Conservation (phyloP, 192 early-diverging fungal species). For the Phycomyces nitens region DNA sequence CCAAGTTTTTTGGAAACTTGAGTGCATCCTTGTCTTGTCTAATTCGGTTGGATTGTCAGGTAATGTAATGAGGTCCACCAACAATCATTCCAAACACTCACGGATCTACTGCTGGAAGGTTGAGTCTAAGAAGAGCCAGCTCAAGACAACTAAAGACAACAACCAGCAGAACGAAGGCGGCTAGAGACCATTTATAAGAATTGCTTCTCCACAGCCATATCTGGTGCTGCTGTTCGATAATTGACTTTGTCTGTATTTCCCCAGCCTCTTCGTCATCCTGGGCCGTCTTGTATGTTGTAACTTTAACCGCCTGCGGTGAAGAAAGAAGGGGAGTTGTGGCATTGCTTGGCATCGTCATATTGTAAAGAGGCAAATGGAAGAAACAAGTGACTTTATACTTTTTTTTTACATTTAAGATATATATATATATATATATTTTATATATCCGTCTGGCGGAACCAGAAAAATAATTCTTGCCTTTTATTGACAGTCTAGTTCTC, state of each 20-base stretch:
- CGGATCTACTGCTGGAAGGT: slow-evolving; percentile 31
- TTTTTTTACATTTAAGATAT: no score
- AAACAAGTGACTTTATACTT: no score
- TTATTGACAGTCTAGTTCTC: background rate
- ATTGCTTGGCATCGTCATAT: background rate
- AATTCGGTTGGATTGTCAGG: background rate
- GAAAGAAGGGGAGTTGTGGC: background rate
- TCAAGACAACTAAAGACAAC: slow-evolving; percentile 19
- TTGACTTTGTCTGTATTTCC: background rate
- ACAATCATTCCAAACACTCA: slow-evolving; percentile 11
- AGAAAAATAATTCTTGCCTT: slow-evolving; percentile 4
- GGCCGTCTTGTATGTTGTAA: background rate
- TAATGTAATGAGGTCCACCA: background rate
- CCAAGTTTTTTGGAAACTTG: slow-evolving; percentile 48
- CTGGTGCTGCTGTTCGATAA: background rate
- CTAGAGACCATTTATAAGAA: slow-evolving; percentile 30
- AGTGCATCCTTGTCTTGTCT: slow-evolving; percentile 45
- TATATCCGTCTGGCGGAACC: background rate
- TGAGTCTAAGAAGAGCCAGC: slow-evolving; percentile 22
- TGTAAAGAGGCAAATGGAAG: no score
- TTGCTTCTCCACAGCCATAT: slow-evolving; percentile 28
- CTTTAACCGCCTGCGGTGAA: background rate
- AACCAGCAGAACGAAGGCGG: slow-evolving; percentile 20
- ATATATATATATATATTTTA: background rate
- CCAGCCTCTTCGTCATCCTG: slow-evolving; percentile 5